Percentiles rank a stretch among this genome's conserved stretches.
phyloP scores from a whole-genome alignment of 2,329 filamentous ascomycete species.

The Fusarium begoniae region DNA sequence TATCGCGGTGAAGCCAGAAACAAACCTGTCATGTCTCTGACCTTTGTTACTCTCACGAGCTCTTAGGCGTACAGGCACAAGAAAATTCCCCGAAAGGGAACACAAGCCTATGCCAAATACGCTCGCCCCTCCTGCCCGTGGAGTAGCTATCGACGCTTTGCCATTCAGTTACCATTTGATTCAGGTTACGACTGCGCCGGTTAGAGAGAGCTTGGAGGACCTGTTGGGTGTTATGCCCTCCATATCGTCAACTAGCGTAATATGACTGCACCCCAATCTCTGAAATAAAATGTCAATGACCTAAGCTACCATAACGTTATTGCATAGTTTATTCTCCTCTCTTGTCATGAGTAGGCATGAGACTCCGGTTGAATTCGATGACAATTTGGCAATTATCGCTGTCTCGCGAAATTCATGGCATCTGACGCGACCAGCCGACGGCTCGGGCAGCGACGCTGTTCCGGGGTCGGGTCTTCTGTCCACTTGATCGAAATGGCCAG shows the following conservation, averaged over 20 bases:
- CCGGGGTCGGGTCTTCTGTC: constrained; percentile 4
- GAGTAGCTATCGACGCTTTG: constrained; percentile 5
- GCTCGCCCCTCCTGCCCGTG: constrained; percentile 10
- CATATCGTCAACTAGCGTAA: not conserved
- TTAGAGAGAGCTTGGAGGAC: constrained; percentile 14
- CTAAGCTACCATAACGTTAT: not conserved
- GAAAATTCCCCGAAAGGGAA: constrained; percentile 49
- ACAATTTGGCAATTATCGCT: constrained; percentile 9
- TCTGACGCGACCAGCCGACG: constrained; percentile 35
- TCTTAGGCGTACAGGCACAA: constrained; percentile 52
- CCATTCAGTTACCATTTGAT: constrained; percentile 7
- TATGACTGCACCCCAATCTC: not conserved
- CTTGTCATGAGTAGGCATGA: not conserved
- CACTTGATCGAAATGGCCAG: constrained; percentile 4
- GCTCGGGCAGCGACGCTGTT: constrained; percentile 25
- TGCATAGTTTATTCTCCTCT: not conserved
- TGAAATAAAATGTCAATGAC: not conserved
- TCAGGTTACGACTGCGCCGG: constrained; percentile 4
- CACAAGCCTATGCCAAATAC: constrained; percentile 44
- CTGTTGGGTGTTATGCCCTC: not conserved
- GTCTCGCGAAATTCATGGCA: constrained; percentile 21
- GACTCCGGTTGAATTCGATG: constrained; percentile 1
- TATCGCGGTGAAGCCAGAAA: constrained; percentile 2
- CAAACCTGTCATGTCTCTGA: constrained; percentile 38
- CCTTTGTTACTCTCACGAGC: constrained; percentile 49